Base-by-base conservation (phyloP, 495 filamentous ascomycete species). In the Aspergillus campestris region DNA sequence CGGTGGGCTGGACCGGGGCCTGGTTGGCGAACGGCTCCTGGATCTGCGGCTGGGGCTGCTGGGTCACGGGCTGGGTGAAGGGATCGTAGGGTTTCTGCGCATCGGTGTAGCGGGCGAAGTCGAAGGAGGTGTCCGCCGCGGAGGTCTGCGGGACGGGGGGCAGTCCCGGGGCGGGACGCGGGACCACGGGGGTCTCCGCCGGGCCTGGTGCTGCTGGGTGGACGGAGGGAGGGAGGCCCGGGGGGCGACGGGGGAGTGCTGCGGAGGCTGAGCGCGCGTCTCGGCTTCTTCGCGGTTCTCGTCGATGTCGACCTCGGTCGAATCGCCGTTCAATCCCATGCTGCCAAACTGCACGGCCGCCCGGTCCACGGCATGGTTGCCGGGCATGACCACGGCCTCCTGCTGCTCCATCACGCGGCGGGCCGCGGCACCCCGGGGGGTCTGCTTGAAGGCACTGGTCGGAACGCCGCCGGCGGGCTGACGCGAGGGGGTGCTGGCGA, bases 341-440 rank as follows among this genome's bases (percentile, higher is more conserved):
- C 87, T 94, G 41, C 92, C 92, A 64, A 99, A 99, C 60, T 97
- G 94, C 34, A 99, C 88, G n/a, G 89, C 84, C 39, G 90, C 78
- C 42, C 88, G 82, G 60, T 95, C 89, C 7, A 98, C 87, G 33
- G 89, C 89, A 55, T 94, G 89, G 65, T 96, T 95, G n/a, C 88
- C 89, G 29, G 92, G 92, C 92, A 99, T 97, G 40, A 95, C 86
- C 31, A 99, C 92, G 12, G 90, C 87, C 62, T 99, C 94, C 58
- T 91, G 89, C 57, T 99, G 92, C 50, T 96, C 89, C 55, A 94
- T 74, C 34, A 95, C 76, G 50, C 87, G 82, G 27, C 90, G 81
- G 57, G 82, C 86, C 53, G 82, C 86, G 29, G 88, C 75, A 27
- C 82, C 81, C 36, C 90, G 81, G 34, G 65, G 64, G 34, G 84